Base-by-base conservation (phyloP, 1,284 basidiomycete species). In the Somion occarium region DNA sequence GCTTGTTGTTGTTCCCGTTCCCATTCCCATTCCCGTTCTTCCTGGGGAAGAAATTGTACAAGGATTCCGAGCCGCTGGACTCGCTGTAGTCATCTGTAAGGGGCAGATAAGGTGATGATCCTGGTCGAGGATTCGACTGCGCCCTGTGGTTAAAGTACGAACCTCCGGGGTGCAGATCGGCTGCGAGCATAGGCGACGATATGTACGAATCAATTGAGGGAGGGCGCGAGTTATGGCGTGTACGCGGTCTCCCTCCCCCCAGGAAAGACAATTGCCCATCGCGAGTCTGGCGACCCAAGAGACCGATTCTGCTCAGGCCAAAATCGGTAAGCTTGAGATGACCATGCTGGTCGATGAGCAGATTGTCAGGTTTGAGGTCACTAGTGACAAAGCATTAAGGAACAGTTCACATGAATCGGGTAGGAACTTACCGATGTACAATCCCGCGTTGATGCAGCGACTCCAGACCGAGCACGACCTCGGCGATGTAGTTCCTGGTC, bases 291-390 rank as follows among this genome's bases (percentile, higher is more conserved):
- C 97, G 91, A 48, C 96, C 95, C 18, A 99, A 78, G 25, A 99
- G 75, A 83, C 97, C 97, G 60, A 98, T 98, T 64, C 94, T 85
- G 56, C 94, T 98, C 22, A 99, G 73, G 53, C 97, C 97, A 69
- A 99, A 99, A 70, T 99, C 97, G 20, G 96, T 98, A 27, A 99
- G 80, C 70, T 98, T 98, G 59, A 99, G 76, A 65, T 99, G 96
- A 9, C 96, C 96, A 59, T 93, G 88, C 46, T 92, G 83, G 69
- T 99, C 95, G 61, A 99, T 98, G 37, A 99, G 86, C 43, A 98
- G 71, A 66, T 99, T 99, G 72, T 99, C 96, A 11, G 96, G 96
- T 68, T 99, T 99, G 61, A 99, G 73, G 67, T 99, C 97, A 74
- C 95, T 96, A 45, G 5, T 5, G 7, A 39, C 46, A 39, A 3